phyloP scores from a whole-genome alignment of 2,329 filamentous ascomycete species.

The Elsinoe arachidis region DNA sequence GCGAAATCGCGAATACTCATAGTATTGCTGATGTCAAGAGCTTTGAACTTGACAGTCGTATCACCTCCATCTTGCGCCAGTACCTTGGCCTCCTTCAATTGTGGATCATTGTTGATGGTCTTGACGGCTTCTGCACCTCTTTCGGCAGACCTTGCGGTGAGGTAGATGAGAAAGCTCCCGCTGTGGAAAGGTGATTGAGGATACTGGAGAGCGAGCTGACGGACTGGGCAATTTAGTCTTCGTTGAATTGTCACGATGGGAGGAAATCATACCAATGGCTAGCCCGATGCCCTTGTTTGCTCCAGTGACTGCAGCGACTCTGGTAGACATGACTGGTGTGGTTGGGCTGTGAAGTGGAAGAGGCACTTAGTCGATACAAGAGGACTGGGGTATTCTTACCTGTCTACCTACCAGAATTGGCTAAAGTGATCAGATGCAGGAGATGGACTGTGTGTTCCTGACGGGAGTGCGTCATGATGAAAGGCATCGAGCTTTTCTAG shows the following conservation, averaged over 20 bases:
- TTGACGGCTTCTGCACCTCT: slow-evolving; percentile 41
- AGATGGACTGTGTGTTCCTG: slow-evolving; percentile 1
- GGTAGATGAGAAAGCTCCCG: slow-evolving; percentile 44
- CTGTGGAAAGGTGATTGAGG: slow-evolving; percentile 40
- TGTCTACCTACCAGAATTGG: not conserved
- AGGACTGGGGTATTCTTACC: not conserved
- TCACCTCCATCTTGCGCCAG: slow-evolving; percentile 35
- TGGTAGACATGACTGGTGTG: slow-evolving; percentile 13
- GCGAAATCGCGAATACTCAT: slow-evolving; percentile 38
- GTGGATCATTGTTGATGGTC: slow-evolving; percentile 35
- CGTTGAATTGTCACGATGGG: not conserved
- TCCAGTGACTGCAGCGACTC: slow-evolving; percentile 46
- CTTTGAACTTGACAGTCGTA: slow-evolving; percentile 40
- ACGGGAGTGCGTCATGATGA: slow-evolving; percentile 5
- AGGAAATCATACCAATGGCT: slow-evolving; percentile 33
- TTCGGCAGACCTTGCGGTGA: slow-evolving; percentile 42
- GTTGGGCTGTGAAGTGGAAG: not conserved
- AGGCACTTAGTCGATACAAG: not conserved
- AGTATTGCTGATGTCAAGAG: slow-evolving; percentile 41
- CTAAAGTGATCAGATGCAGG: not conserved
- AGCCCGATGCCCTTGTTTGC: slow-evolving; percentile 47
- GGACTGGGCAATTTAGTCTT: slow-evolving; percentile 28
- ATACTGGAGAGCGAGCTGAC: slow-evolving; percentile 47
- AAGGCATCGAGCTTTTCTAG: not conserved
- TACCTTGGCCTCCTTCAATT: slow-evolving; percentile 40